A percentile compares a stretch with the other conserved stretches of the same genome.
Evolutionary conservation across 495 filamentous ascomycete genomes (phyloP).

Genomic region (Neurospora cerealis): DNA sequence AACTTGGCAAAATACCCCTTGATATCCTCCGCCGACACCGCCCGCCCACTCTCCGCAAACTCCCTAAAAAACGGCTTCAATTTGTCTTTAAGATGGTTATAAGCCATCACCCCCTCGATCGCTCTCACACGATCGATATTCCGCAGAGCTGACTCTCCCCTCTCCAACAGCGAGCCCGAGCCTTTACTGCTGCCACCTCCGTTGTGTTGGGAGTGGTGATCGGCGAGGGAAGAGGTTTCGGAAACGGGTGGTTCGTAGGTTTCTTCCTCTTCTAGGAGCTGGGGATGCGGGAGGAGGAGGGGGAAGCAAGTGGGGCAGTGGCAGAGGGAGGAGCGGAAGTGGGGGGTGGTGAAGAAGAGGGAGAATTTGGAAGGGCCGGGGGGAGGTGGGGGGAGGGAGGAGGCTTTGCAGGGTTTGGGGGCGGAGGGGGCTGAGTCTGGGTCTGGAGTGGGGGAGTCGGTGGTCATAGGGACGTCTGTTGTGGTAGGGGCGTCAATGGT

Average conservation of each 20-base stretch:
- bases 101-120: constrained; percentile 95
- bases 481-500: neutral
- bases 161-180: constrained; percentile 68
- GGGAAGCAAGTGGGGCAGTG: constrained; percentile 73
- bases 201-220: no score
- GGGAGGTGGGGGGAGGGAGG: constrained; percentile 45
- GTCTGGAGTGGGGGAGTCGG: no score
- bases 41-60: constrained; percentile 80
- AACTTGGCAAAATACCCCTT: constrained; percentile 92
- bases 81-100: constrained; percentile 89
- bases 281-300: constrained; percentile 52
- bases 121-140: constrained; percentile 85
- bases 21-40: constrained; percentile 87
- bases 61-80: constrained; percentile 85
- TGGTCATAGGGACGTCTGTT: no score
- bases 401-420: constrained; percentile 22
- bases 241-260: constrained; percentile 85
- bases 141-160: constrained; percentile 80
- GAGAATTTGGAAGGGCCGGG: constrained; percentile 45
- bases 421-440: no score
- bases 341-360: constrained; percentile 60
- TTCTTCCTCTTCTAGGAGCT: constrained; percentile 89
- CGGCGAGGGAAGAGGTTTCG: constrained; percentile 9
- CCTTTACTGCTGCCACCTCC: constrained; percentile 36
- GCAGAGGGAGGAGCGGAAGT: constrained; percentile 70